Base-by-base conservation (phyloP, 805 yeast genomes). In the Schwanniomyces yamadae region DNA sequence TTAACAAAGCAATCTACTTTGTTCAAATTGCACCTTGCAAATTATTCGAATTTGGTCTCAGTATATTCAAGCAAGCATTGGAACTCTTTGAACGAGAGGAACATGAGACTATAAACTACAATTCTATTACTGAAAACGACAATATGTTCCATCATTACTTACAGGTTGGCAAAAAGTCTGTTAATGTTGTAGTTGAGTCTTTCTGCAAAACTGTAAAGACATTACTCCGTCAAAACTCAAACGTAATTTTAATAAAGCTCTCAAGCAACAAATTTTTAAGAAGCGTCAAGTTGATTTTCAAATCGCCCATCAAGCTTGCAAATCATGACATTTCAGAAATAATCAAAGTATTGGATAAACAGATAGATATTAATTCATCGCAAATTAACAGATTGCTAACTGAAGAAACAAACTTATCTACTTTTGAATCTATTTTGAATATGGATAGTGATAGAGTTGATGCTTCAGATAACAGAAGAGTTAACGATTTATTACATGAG, bases 21-120 rank as follows among this genome's bases (percentile, higher is more conserved):
- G 39, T 66, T 2, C 73, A 68, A 37, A 54, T 59, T 5, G 36
- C 53, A 7, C 74, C 74, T 1, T 27, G 46, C n/a, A 52, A 52
- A 25, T 11, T 54, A 5, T 52, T 42, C 33, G 38, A 41, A n/a
- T 49, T 54, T 17, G 39, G 36, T n/a, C 28, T 18, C 16, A 31
- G 31, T 15, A 36, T 49, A 12, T 31, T 34, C 22, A 24, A 31
- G 2, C 29, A 34, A 26, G 31, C 33, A 13, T 34, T 26, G 20
- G 41, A 39, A 12, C 22, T n/a, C 4, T 4, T 25, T 13, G 24
- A 37, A 15, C 24, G 31, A 5, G 29, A 38, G 4, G 41, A 28
- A 12, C 28, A 12, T 5, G 13, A 11, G 16, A 18, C 19, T 11
- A 29, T 23, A 17, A 24, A 13, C 30, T 19, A 17, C 28, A 6